A percentile compares a stretch with the other conserved stretches of the same genome.
Conservation (phyloP, 495 filamentous ascomycete genomes). For the Hamigera avellanea region DNA sequence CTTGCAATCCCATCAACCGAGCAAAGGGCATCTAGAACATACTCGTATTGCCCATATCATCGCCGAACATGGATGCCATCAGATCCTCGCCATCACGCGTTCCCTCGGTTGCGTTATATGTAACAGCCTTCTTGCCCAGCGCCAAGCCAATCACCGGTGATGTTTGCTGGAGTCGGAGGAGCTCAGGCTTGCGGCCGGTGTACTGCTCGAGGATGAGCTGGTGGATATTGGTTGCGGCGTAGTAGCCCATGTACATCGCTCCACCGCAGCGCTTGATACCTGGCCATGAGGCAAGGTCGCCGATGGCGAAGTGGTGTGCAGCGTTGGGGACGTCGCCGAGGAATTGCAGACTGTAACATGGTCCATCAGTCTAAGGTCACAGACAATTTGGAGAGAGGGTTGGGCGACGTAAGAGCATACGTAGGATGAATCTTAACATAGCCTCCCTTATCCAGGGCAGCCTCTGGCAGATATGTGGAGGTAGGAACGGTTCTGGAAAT, state of each 20-base stretch:
- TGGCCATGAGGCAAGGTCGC: constrained; percentile 39
- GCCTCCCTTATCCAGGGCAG: constrained; percentile 38
- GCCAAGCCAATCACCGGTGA: constrained; percentile 56
- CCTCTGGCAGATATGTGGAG: constrained; percentile 39
- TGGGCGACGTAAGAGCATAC: too few relatives aligned
- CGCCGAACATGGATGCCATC: constrained; percentile 48
- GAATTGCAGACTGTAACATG: constrained; percentile 31
- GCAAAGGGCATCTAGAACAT: constrained; percentile 6
- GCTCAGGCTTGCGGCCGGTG: constrained; percentile 21
- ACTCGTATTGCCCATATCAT: constrained; percentile 53
- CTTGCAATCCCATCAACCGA: background rate
- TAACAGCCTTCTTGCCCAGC: constrained; percentile 51
- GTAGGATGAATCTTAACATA: constrained; percentile 43
- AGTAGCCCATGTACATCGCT: constrained; percentile 55
- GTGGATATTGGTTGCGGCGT: constrained; percentile 48
- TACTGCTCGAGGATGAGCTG: constrained; percentile 37
- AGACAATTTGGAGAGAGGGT: background rate
- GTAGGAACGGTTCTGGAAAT: constrained; percentile 44
- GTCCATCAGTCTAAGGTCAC: background rate
- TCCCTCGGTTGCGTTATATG: constrained; percentile 41
- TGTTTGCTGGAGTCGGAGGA: constrained; percentile 34
- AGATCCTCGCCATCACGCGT: constrained; percentile 44
- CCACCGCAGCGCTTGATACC: constrained; percentile 62
- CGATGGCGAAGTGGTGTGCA: constrained; percentile 44
- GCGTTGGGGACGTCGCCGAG: constrained; percentile 36